Percentiles rank a stretch among this genome's conserved stretches.
Conservation (phyloP, 345 rosid genomes). For the Melaleuca alternifolia region DNA sequence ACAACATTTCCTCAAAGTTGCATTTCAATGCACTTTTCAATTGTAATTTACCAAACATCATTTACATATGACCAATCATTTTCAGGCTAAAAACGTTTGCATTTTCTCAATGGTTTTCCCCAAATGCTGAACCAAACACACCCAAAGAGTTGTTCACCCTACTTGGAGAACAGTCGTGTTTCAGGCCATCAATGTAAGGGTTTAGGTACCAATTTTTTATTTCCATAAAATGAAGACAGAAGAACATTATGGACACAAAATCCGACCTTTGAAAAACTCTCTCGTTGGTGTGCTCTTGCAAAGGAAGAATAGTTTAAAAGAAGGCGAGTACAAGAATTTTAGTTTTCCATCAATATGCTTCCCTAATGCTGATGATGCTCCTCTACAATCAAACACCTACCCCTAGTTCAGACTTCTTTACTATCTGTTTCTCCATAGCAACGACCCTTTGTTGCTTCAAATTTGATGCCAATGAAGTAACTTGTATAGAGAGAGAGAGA, state of each 20-base stretch:
- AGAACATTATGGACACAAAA: background rate
- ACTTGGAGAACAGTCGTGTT: background rate
- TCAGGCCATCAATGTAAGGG: background rate
- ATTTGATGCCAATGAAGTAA: constrained; percentile 68
- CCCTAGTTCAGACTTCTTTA: constrained; percentile 78
- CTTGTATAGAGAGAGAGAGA: constrained; percentile 27
- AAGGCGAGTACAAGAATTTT: background rate
- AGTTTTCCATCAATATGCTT: background rate
- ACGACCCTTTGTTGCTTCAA: constrained; percentile 53
- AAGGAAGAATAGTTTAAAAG: background rate
- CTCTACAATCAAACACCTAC: constrained; percentile 32
- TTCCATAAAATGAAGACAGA: background rate
- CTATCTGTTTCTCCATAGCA: constrained; percentile 49
- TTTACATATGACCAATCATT: too few species aligned
- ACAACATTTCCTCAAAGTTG: too few species aligned
- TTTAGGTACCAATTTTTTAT: background rate
- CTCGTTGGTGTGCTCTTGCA: background rate
- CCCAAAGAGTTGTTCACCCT: background rate
- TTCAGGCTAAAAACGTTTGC: too few species aligned
- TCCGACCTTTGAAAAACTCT: background rate
- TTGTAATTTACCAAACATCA: too few species aligned
- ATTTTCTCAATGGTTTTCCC: too few species aligned
- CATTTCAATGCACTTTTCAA: too few species aligned
- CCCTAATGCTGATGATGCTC: background rate
- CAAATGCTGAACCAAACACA: too few species aligned